phyloP scores from a whole-genome alignment of 495 filamentous ascomycete genomes.

The Talaromyces thailandensis region DNA sequence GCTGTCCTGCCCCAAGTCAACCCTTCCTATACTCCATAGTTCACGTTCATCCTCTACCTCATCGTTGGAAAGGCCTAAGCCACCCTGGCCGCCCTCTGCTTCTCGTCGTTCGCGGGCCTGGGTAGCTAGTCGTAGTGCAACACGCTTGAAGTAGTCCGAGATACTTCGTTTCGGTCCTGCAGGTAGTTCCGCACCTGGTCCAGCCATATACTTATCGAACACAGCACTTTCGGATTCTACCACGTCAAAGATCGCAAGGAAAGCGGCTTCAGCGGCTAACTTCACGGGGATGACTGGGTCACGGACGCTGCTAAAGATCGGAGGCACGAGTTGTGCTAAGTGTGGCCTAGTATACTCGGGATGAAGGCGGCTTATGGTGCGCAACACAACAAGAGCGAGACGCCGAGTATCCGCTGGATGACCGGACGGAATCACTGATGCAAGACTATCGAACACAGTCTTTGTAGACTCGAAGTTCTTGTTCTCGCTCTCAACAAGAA shows the following conservation, averaged over 20 bases:
- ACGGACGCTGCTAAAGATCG: conserved; percentile 82
- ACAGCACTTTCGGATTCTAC: conserved; percentile 77
- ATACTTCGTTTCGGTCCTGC: conserved; percentile 77
- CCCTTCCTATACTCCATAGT: conserved; percentile 89
- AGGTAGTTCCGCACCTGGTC: conserved; percentile 48
- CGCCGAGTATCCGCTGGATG: conserved; percentile 73
- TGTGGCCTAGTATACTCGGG: conserved; percentile 72
- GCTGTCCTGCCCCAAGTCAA: conserved; percentile 64
- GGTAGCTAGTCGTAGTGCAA: conserved; percentile 68
- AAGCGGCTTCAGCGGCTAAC: conserved; percentile 87
- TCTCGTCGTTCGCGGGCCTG: conserved; percentile 83
- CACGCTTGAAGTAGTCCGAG: conserved; percentile 94
- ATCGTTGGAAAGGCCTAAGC: conserved; percentile 75
- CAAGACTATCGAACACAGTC: conserved; percentile 66
- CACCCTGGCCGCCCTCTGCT: conserved; percentile 82
- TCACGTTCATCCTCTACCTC: conserved; percentile 91
- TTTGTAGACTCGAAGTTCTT: conserved; percentile 57
- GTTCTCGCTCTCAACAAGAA: conserved; percentile 51
- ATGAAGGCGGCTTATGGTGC: conserved; percentile 70
- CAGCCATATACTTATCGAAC: conserved; percentile 83
- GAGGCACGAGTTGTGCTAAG: conserved; percentile 64
- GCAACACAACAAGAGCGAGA: conserved; percentile 78
- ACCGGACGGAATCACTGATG: conserved; percentile 65
- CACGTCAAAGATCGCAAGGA: conserved; percentile 87
- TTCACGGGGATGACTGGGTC: conserved; percentile 96